A percentile compares a stretch with the other conserved stretches of the same genome.
Conservation (phyloP, 73 alveolate genomes). For the Diophrys sp. region DNA sequence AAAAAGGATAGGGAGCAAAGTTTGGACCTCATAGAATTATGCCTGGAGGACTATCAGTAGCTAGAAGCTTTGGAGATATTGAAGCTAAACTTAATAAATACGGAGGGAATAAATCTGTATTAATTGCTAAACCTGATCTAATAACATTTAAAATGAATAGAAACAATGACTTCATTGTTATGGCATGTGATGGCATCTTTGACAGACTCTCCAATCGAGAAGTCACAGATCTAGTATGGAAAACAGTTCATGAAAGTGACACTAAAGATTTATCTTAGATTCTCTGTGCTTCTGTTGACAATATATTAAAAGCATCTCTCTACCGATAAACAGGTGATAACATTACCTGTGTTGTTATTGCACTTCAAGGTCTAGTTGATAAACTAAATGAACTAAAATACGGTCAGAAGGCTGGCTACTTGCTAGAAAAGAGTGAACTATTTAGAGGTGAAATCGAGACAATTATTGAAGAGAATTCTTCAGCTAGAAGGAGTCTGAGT, state of each 20-base stretch:
- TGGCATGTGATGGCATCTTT: constrained; percentile 93
- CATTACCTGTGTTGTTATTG: constrained; percentile 79
- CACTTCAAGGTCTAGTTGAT: constrained; percentile 57
- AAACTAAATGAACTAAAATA: neutral
- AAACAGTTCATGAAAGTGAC: constrained; percentile 10
- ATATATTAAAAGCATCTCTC: constrained; percentile 72
- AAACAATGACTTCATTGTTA: constrained; percentile 68
- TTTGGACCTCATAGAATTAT: constrained; percentile 49
- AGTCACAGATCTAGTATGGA: constrained; percentile 68
- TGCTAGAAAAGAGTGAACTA: neutral
- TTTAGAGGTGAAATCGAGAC: neutral
- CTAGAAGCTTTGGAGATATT: constrained; percentile 88
- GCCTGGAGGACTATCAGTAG: constrained; percentile 86
- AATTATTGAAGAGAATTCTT: neutral
- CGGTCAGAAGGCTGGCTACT: neutral
- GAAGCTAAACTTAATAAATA: constrained; percentile 74
- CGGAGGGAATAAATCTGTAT: constrained; percentile 84
- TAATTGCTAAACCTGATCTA: constrained; percentile 84
- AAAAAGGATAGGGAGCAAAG: neutral
- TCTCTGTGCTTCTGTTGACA: constrained; percentile 73
- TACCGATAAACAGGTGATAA: constrained; percentile 78
- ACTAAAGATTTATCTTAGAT: constrained; percentile 50
- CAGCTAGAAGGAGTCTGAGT: neutral
- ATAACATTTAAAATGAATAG: constrained; percentile 63
- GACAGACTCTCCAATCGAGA: constrained; percentile 79